phyloP scores from a whole-genome alignment of 805 yeast genomes.

The Pichia paraexigua region DNA sequence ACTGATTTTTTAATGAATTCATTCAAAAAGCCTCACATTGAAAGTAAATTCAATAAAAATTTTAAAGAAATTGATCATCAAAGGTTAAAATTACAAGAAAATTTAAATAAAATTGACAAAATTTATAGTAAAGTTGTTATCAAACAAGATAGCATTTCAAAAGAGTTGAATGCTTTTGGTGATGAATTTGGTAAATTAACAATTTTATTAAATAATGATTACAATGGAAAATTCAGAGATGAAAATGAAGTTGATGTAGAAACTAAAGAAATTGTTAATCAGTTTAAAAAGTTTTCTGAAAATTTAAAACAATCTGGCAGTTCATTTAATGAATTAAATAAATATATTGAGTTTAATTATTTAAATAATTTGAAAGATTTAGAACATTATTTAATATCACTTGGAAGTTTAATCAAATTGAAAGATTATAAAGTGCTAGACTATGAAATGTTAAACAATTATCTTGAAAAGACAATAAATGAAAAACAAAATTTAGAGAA shows the following conservation, averaged over 20 bases:
- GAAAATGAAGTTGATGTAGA: conserved; percentile 17
- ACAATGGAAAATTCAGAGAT: conserved; percentile 24
- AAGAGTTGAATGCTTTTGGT: conserved; percentile 66
- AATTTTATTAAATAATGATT: conserved; percentile 24
- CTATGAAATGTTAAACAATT: conserved; percentile 77
- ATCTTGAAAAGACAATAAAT: conserved; percentile 57
- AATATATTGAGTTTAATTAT: conserved; percentile 67
- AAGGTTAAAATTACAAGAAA: conserved; percentile 78
- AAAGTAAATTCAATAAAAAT: conserved; percentile 52
- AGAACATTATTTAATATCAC: conserved; percentile 65
- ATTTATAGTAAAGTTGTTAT: conserved; percentile 66
- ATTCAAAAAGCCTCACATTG: conserved; percentile 65
- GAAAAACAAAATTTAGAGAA: conserved; percentile 42
- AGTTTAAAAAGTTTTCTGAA: conserved; percentile 30
- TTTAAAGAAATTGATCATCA: conserved; percentile 77
- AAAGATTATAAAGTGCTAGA: conserved; percentile 91
- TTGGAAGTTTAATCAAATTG: conserved; percentile 63
- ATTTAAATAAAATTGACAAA: conserved; percentile 68
- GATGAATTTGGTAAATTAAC: conserved; percentile 63
- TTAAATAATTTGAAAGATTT: conserved; percentile 78
- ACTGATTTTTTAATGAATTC: conserved; percentile 91
- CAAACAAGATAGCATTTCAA: conserved; percentile 63
- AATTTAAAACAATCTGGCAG: conserved; percentile 33
- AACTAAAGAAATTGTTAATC: conserved; percentile 21
- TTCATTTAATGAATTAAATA: conserved; percentile 25